Evolutionary conservation across 192 early-diverging fungal genomes (phyloP), one percentile per base, ranked within the genome.

Genomic region (Coemansia sp.): DNA sequence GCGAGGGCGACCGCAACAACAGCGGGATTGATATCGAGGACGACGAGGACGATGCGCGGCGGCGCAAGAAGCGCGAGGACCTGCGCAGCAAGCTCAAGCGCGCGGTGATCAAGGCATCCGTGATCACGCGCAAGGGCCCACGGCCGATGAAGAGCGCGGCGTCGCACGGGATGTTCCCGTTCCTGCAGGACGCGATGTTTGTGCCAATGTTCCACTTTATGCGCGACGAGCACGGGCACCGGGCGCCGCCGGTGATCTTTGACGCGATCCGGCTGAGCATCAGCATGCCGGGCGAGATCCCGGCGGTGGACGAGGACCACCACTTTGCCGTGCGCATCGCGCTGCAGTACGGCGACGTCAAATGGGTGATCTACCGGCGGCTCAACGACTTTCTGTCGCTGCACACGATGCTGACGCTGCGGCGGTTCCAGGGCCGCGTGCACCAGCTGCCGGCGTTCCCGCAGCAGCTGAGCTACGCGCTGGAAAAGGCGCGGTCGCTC

Each of bases 281-380:
- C 21, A 54, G 33, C 10, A 56, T 60, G 47, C 50, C 67, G 0
- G 55, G 59, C 25, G 49, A 52, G 58, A 24, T 10, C 22, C 38
- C 53, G 1, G 19, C 27, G 25, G 43, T 67, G 33, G 22, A 33
- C 6, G 25, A 46, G 30, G 45, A 46, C 10, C 73, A 83, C 35
- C 84, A 86, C 50, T 82, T 77, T 56, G 62, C 80, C 7, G 86
- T 88, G 55, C 85, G 89, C n/a, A 86, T 91, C 35, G 86, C 85
- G 58, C 70, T 89, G 18, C 80, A 86, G 61, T 92, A 92, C 57
- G 90, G 90, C 11, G 89, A 90, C 47, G 69, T 86, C 44, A 89
- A 88, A 67, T 92, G 90, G 90, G 87, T 88, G 14, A 82, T 90
- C 24, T 67, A 79, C 24, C 80, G 85, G 16, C 78, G 83, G 0